Evolutionary conservation across 2,329 filamentous ascomycete species (phyloP), one percentile per base, ranked within the genome.

Genomic region (Chaetomium sp.): DNA sequence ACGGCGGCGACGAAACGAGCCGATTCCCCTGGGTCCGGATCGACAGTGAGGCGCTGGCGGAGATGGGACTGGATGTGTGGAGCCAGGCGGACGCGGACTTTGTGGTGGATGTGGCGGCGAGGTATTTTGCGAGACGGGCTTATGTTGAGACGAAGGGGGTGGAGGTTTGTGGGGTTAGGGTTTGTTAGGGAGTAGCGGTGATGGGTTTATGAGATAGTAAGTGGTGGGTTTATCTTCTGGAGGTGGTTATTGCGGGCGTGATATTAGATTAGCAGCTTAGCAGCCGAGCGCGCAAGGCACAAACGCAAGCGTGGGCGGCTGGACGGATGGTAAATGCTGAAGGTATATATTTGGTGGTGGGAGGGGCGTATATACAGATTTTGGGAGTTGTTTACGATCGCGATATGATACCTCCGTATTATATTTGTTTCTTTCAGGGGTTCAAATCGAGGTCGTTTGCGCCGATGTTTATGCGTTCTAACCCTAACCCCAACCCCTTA

Each of bases 61-160:
- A 78, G 46, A 87, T 92, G 83, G 89, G 89, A 0, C 76, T 94
- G 19, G 89, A 94, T 64, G 77, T 85, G 0, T 94, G 88, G 88
- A 91, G 86, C 66, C 75, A 79, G 36, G 75, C 75, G 12, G 89
- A 92, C 67, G 81, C 80, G n/a, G 74, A 74, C 2, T 92, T 91
- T 65, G 79, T 89, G 12, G 74, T 74, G 59, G 83, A 85, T 53
- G 73, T 88, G 50, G 73, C 81, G 45, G 76, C 70, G 59, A 71
- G 80, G 60, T 92, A 89, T 71, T 91, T 89, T 71, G 81, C 76
- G 35, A 74, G 85, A 12, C 70, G 76, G 47, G 84, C 83, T 8
- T 76, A 77, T 61, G 80, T 89, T 19, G 81, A 88, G 67, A 81
- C 82, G 38, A 84, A 84, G 65, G 81, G 80, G n/a, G 76, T 91